Evolutionary conservation across 331 rosid species (phyloP).

Genomic region (Phaseolus coccineus): DNA sequence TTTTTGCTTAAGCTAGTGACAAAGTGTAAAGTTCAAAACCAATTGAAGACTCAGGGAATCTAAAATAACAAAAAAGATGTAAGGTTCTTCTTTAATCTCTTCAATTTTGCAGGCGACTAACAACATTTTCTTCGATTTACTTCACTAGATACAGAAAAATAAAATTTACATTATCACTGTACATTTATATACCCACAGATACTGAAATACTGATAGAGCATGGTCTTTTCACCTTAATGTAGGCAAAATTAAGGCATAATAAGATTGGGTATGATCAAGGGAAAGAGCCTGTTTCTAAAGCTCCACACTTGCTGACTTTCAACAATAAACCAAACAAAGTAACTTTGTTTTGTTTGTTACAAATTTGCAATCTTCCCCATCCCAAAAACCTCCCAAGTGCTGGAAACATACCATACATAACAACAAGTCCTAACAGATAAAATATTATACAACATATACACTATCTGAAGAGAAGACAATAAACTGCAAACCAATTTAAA

Average conservation of each 20-base stretch:
- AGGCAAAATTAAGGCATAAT: background rate
- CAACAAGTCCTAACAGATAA: conserved; percentile 4
- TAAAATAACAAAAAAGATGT: background rate
- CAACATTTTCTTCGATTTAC: conserved; percentile 9
- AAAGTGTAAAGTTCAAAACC: background rate
- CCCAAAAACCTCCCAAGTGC: background rate
- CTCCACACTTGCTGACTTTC: conserved; percentile 12
- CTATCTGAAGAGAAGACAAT: background rate
- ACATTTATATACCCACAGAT: conserved; percentile 18
- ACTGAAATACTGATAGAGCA: conserved; percentile 12
- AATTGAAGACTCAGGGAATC: background rate
- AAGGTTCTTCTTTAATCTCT: conserved; percentile 3
- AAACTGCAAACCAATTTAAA: background rate
- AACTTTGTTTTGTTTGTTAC: conserved; percentile 5
- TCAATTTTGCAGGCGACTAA: background rate
- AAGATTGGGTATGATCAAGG: background rate
- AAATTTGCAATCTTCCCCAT: conserved; percentile 9
- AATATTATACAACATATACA: background rate
- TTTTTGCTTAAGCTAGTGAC: conserved; percentile 16
- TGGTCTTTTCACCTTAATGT: background rate
- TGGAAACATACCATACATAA: background rate
- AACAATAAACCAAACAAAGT: conserved; percentile 14
- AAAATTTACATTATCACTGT: background rate
- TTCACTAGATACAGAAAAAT: conserved; percentile 13
- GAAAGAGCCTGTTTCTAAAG: background rate